Evolutionary conservation across 768 basidiomycete species (phyloP), one percentile per base, ranked within the genome.

Genomic region (Cystobasidium ongulense): DNA sequence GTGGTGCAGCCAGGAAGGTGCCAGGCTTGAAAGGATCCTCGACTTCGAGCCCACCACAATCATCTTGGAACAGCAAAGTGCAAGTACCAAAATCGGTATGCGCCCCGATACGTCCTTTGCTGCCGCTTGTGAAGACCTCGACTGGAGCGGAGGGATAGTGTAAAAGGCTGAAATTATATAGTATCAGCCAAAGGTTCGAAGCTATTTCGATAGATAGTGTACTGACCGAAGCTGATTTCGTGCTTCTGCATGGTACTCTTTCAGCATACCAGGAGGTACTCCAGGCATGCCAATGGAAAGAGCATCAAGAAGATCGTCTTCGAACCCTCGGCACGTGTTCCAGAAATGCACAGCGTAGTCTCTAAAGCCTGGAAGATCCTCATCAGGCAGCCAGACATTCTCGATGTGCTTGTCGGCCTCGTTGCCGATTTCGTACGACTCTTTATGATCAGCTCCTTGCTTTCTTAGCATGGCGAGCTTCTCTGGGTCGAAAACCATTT

Each of bases 51-150:
- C 88, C 88, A 10, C 87, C 87, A 2, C 84, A 82, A 8, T 84
- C 81, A 76, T 88, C 87, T 80, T 88, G 87, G 54, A 88, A 82
- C 1, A 88, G 79, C 11, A 87, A 79, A 68, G 87, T 88, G 25
- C 87, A 81, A 0, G 82, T 85, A 3, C 84, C 84, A 74, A 85
- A 87, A 78, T 88, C 87, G 53, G 78, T 72, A 59, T 75, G 72
- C 0, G 83, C 83, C 13, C 83, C 84, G 59, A 86, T 85, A 15
- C 85, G 79, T 0, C 82, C 80, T 38, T 73, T 64, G 23, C 43
- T 41, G 25, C 66, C 66, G 25, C 38, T 41, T 2, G 36, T 50
- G 38, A 72, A 72, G 2, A 36, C 57, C 11, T 35, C 62, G 23
- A 4, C 11, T 23, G 70, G 78, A 11, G 85, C 81, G 83, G 79